Percentiles rank a stretch among this genome's conserved stretches.
Conservation (phyloP, 2,329 filamentous ascomycete species). For the Diaporthe batatas region DNA sequence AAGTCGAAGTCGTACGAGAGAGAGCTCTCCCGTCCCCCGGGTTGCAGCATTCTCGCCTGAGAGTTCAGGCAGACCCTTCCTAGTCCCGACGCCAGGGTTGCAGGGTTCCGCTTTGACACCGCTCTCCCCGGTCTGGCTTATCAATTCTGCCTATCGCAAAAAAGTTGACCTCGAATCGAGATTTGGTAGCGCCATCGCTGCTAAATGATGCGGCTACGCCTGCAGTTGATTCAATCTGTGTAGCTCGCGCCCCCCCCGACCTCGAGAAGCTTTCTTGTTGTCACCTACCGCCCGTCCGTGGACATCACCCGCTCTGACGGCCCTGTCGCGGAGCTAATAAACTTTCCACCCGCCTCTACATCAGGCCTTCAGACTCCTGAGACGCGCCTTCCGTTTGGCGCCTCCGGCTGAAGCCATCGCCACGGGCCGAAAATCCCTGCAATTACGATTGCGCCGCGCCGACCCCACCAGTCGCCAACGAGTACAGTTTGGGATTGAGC, state of each 20-base stretch:
- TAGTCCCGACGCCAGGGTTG: neutral
- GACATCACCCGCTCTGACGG: neutral
- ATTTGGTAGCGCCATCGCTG: slow-evolving; percentile 34
- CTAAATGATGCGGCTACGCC: slow-evolving; percentile 2
- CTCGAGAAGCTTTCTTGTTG: neutral
- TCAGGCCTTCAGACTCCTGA: neutral
- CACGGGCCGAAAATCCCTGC: neutral
- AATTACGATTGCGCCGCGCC: neutral
- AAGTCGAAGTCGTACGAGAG: slow-evolving; percentile 36
- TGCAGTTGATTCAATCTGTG: slow-evolving; percentile 29
- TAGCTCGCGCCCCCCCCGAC: slow-evolving; percentile 22
- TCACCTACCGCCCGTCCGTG: neutral
- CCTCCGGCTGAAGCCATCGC: neutral
- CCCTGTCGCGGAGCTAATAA: neutral
- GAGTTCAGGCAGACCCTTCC: slow-evolving; percentile 3
- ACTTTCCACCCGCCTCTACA: slow-evolving; percentile 8
- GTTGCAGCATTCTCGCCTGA: neutral
- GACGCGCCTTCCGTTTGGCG: neutral
- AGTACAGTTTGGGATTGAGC: neutral
- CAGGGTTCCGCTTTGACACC: slow-evolving; percentile 11
- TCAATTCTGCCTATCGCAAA: slow-evolving; percentile 37
- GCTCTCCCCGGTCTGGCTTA: slow-evolving; percentile 18
- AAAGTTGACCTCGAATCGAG: slow-evolving; percentile 35
- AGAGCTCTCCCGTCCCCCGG: slow-evolving; percentile 26
- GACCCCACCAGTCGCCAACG: neutral